Evolutionary conservation across 2,329 filamentous ascomycete genomes (phyloP), one percentile per base, ranked within the genome.

Genomic region (Fusarium sp.): DNA sequence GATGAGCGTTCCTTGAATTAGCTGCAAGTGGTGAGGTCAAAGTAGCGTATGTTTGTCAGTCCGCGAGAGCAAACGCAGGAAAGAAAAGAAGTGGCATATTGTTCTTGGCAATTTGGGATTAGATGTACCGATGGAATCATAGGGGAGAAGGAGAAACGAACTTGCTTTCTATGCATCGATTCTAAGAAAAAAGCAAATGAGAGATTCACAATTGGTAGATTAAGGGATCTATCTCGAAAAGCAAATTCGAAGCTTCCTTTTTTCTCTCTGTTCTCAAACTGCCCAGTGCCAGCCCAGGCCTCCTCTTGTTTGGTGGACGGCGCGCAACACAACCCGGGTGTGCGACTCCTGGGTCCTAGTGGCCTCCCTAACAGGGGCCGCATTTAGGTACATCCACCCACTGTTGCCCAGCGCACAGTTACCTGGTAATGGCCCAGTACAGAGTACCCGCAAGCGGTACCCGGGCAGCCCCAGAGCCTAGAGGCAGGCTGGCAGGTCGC

Each of bases 1-100:
- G 44, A 63, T 44, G 47, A 70, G 53, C 61, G 67, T 72, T 49
- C 62, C 62, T 69, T 72, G 69, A 51, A 67, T 71, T 60, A 62
- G 53, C 39, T 63, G 30, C 57, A 24, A 60, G 55, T 65, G 61
- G 41, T 68, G 67, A 70, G 67, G 67, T 56, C 53, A 64, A 67
- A 44, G 52, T 50, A 62, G 46, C 44, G 57, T 58, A 67, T 44
- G 30, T 49, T 10, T 4, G 28, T 10, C 64, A 63, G 33, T 49
- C 58, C 49, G 48, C 51, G 50, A 53, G 45, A 37, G 53, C 56
- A 51, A 47, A 54, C 28, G 11, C 35, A 54, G 30, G 35, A 37
- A 22, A n/a, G 28, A 26, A 41, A 41, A 30, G 24, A 40, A 28
- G 26, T 33, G 22, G 10, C n/a, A 46, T 26, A 17, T 30, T 30